A percentile compares a stretch with the other conserved stretches of the same genome.
Conservation (phyloP, 106 monocot species). For the Gastrodia elata region DNA sequence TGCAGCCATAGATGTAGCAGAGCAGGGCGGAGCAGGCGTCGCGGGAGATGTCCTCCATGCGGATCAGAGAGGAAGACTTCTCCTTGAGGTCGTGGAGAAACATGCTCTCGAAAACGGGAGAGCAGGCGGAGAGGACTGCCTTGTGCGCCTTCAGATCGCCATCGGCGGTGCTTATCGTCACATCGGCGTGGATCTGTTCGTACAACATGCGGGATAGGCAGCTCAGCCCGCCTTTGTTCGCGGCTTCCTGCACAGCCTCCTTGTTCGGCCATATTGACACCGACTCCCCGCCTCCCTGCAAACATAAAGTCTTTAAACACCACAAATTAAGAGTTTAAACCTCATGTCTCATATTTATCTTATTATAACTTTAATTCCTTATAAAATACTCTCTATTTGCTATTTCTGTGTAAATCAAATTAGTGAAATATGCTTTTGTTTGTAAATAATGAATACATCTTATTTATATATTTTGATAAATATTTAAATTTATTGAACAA, state of each 20-base stretch:
- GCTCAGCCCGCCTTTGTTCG: slow-evolving; percentile 35
- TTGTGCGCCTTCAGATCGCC: slow-evolving; percentile 63
- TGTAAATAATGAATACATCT: too few relatives aligned
- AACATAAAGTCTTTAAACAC: too few relatives aligned
- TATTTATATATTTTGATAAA: too few relatives aligned
- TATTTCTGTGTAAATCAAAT: too few relatives aligned
- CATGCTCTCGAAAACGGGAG: slow-evolving; percentile 86
- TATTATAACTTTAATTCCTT: too few relatives aligned
- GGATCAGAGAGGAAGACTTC: slow-evolving; percentile 60
- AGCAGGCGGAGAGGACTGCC: slow-evolving; percentile 64
- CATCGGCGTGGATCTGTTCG: slow-evolving; percentile 68
- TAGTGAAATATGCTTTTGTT: too few relatives aligned
- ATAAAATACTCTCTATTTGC: too few relatives aligned
- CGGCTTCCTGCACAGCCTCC: slow-evolving; percentile 28
- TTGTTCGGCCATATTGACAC: slow-evolving; percentile 56
- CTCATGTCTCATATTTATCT: too few relatives aligned
- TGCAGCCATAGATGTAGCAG: slow-evolving; percentile 65
- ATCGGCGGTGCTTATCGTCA: slow-evolving; percentile 42
- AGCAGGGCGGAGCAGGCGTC: slow-evolving; percentile 64
- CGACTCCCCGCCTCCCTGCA: slow-evolving; percentile 65
- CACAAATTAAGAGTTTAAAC: too few relatives aligned
- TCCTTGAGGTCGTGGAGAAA: slow-evolving; percentile 72
- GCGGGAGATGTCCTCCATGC: slow-evolving; percentile 62
- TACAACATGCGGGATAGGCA: slow-evolving; percentile 79
- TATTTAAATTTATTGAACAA: too few relatives aligned